Evolutionary conservation across 2,329 filamentous ascomycete genomes (phyloP), one percentile per base, ranked within the genome.

Genomic region (Phialophora expanda): DNA sequence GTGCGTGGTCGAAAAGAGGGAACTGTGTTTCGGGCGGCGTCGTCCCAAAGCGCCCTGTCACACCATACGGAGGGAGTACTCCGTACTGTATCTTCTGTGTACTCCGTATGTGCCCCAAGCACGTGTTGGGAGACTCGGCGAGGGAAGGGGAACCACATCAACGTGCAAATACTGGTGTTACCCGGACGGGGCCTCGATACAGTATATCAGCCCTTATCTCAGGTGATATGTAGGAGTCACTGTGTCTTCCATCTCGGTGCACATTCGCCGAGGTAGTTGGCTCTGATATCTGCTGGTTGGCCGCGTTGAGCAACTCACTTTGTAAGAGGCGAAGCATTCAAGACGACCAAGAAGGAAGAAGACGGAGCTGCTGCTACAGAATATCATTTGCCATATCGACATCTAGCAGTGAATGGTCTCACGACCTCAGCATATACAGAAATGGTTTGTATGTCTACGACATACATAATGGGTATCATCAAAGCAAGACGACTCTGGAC

Each of bases 391-490:
- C 48, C 48, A 51, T 28, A 17, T 51, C 9, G 48, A 26, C 48
- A 22, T 26, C 20, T 24, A 51, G 48, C 26, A 22, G 48, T 22
- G 24, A 2, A 26, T 4, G 48, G 48, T 51, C 48, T 51, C 48
- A 14, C 48, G 22, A 28, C 48, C 48, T 24, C 20, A 24, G 24
- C 24, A 26, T 51, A 51, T 28, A 51, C 48, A 51, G 22, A 51
- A 8, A 51, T 24, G 20, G 9, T 22, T 51, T 26, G 48, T 28
- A 51, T 51, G 20, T 51, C 46, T 2, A 17, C 11, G 48, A 51
- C 24, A 51, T 9, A 51, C 22, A 51, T 51, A 51, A 51, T 51
- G 48, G 48, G 48, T 51, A 51, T 51, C 48, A 22, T 51, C 22
- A 51, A 51, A 51, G 14, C 48, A 51, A 51, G 20, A 51, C 24